Evolutionary conservation across 2,329 filamentous ascomycete genomes (phyloP).

Genomic region (Pseudogymnoascus sp.): DNA sequence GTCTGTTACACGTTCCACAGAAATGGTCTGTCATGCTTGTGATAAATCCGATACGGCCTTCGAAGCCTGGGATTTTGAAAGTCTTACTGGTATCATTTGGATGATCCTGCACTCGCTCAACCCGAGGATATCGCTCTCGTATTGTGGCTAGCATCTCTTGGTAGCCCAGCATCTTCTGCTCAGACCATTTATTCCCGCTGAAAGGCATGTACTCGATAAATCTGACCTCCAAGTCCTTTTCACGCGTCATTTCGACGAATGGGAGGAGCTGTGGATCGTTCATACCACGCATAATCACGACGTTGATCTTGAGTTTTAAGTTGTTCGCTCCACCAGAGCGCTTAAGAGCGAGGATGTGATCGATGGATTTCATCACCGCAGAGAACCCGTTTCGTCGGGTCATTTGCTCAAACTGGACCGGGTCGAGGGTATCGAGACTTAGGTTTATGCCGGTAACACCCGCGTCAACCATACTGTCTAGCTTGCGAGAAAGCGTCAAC

Average conservation of each 20-base stretch:
- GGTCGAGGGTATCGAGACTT: slow-evolving; percentile 91
- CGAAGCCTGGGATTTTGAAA: slow-evolving; percentile 78
- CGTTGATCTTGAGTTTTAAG: slow-evolving; percentile 93
- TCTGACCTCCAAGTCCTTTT: slow-evolving; percentile 82
- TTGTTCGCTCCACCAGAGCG: slow-evolving; percentile 65
- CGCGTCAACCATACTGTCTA: slow-evolving; percentile 86
- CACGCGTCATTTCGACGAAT: slow-evolving; percentile 83
- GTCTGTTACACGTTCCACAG: slow-evolving; percentile 86
- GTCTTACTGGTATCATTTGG: slow-evolving; percentile 97
- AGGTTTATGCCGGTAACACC: slow-evolving; percentile 90
- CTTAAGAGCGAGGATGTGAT: slow-evolving; percentile 82
- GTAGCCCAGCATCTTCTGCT: slow-evolving; percentile 88
- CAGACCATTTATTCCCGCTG: slow-evolving; percentile 92
- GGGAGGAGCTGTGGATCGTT: slow-evolving; percentile 84
- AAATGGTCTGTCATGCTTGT: slow-evolving; percentile 99
- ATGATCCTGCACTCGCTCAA: slow-evolving; percentile 65
- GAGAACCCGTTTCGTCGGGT: slow-evolving; percentile 86
- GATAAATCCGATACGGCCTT: slow-evolving; percentile 88
- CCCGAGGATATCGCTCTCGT: slow-evolving; percentile 58
- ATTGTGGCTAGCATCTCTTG: slow-evolving; percentile 85
- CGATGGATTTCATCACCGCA: slow-evolving; percentile 83
- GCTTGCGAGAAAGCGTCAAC: slow-evolving; percentile 78
- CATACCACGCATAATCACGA: slow-evolving; percentile 89
- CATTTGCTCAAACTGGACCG: slow-evolving; percentile 94
- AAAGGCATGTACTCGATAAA: slow-evolving; percentile 99